phyloP scores from a whole-genome alignment of 179 eudicot genomes.

The Heliamphora pulchella region DNA sequence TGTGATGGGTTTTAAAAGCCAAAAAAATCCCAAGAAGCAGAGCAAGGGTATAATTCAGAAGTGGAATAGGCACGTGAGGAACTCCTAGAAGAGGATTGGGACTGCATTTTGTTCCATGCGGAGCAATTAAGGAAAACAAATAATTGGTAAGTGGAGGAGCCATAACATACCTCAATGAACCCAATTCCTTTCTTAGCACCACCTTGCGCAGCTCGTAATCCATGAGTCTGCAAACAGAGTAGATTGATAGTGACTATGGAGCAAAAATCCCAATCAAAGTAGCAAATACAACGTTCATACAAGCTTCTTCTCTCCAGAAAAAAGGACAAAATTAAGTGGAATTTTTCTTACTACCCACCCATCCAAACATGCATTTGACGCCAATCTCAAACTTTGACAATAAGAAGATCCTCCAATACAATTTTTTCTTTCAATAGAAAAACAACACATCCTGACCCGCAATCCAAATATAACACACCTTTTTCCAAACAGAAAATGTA shows the following conservation, averaged over 20 bases:
- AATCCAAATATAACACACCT: neutral
- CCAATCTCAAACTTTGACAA: neutral
- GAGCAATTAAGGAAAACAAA: neutral
- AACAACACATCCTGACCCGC: no score
- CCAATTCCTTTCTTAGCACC: slow-evolving; percentile 69
- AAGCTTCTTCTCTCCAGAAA: neutral
- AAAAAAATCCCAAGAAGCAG: neutral
- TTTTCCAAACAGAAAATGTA: neutral
- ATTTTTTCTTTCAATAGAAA: neutral
- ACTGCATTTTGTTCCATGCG: no score
- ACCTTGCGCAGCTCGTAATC: slow-evolving; percentile 68
- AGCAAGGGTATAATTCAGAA: neutral
- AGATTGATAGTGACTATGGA: neutral
- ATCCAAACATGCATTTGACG: neutral
- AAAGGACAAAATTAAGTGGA: neutral
- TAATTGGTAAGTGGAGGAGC: slow-evolving; percentile 4
- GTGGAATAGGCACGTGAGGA: neutral
- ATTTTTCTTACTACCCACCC: neutral
- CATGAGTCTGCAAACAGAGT: slow-evolving; percentile 62
- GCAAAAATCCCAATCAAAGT: slow-evolving; percentile 2
- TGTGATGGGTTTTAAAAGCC: neutral
- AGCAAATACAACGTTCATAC: neutral
- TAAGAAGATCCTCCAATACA: neutral
- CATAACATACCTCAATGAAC: slow-evolving; percentile 56
- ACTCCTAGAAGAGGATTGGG: neutral